Conservation (phyloP, 2,329 filamentous ascomycete species). For the Rhynchosporium agropyri region DNA sequence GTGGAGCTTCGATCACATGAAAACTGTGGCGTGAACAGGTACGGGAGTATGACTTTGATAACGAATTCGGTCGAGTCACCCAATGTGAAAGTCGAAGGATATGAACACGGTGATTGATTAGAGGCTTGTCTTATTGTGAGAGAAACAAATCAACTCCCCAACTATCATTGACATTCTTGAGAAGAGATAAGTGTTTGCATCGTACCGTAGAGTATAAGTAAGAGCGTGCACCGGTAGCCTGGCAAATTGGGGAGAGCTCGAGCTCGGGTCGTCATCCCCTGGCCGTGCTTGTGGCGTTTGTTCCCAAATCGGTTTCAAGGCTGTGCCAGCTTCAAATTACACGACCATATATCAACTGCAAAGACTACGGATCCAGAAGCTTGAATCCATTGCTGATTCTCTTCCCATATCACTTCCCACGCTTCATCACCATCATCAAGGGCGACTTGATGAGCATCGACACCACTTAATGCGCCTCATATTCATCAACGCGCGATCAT, state of each 20-base stretch:
- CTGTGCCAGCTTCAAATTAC: conserved; percentile 16
- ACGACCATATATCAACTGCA: conserved; percentile 2
- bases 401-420: not conserved
- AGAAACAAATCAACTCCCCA: no score
- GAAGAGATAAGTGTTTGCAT: no score
- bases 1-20: conserved; percentile 13
- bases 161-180: no score
- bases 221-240: not conserved
- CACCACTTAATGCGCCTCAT: conserved; percentile 41
- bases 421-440: conserved; percentile 13
- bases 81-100: no score
- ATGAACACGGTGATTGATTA: no score
- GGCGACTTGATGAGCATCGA: conserved; percentile 31
- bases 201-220: not conserved
- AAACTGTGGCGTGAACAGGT: conserved; percentile 5
- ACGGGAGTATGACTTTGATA: no score
- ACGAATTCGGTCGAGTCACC: no score
- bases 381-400: conserved; percentile 9
- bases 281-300: conserved; percentile 6
- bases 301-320: conserved; percentile 14
- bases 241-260: no score
- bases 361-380: conserved; percentile 23
- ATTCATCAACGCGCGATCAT: conserved; percentile 38
- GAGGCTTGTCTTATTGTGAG: no score
- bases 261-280: conserved; percentile 9